Percentiles rank a stretch among this genome's conserved stretches.
phyloP scores from a whole-genome alignment of 225 moss, liverwort and hornwort genomes.

The Asterella californica region DNA sequence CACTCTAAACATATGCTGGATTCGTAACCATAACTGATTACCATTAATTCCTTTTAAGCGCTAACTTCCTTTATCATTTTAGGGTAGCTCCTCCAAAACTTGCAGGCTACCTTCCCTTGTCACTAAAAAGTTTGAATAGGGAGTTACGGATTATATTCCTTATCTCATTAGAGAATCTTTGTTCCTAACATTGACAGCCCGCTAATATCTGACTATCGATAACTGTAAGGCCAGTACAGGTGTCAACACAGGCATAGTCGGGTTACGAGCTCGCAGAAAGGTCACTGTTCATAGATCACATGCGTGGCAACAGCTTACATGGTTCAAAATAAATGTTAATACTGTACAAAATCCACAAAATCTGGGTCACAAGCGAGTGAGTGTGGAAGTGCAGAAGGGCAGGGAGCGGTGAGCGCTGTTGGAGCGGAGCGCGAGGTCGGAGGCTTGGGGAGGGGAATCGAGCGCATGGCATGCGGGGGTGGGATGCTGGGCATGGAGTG shows the following conservation, averaged over 20 bases:
- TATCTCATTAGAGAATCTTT: too few relatives aligned
- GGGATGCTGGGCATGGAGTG: not conserved
- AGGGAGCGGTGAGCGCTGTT: not conserved
- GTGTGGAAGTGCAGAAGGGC: not conserved
- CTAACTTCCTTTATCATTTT: too few relatives aligned
- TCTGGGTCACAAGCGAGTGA: not conserved
- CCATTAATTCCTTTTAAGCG: too few relatives aligned
- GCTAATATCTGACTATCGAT: not conserved
- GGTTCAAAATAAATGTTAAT: not conserved
- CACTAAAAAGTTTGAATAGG: too few relatives aligned
- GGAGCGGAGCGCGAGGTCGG: not conserved
- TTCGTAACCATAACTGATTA: too few relatives aligned
- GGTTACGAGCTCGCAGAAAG: not conserved
- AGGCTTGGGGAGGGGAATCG: not conserved
- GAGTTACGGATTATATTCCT: too few relatives aligned
- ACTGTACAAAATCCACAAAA: not conserved
- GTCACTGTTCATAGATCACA: not conserved
- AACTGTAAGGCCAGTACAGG: not conserved
- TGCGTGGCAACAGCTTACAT: constrained; percentile 3
- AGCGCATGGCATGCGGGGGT: constrained; percentile 4
- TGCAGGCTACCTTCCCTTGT: too few relatives aligned
- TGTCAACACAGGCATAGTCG: not conserved
- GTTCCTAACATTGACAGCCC: not conserved
- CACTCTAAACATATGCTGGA: too few relatives aligned
- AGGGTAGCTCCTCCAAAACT: too few relatives aligned